Conservation (phyloP, 2,329 filamentous ascomycete species). For the Colletotrichum kahawae region DNA sequence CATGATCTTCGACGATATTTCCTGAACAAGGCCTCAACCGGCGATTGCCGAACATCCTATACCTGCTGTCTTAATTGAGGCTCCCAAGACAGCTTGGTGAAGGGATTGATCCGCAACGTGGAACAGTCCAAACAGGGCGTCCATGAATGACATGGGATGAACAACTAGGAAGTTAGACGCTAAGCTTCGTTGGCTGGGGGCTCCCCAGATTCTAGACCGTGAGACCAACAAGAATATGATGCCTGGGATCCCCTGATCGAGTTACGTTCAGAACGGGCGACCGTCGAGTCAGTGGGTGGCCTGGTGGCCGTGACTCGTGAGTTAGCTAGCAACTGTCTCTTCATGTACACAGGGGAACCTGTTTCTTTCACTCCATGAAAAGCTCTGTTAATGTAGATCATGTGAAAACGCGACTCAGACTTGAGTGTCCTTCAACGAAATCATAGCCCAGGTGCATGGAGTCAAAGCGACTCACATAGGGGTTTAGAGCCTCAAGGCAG, state of each 20-base stretch:
- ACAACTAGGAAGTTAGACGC: background rate
- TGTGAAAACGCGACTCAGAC: background rate
- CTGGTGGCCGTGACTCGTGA: background rate
- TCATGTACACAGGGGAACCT: background rate
- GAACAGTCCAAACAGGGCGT: background rate
- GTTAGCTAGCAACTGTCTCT: background rate
- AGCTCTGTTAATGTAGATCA: background rate
- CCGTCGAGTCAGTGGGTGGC: background rate
- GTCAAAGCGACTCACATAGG: background rate
- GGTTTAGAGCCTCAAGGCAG: background rate
- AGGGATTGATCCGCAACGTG: background rate
- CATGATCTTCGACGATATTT: background rate
- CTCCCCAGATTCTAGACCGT: background rate
- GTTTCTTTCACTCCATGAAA: background rate
- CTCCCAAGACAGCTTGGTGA: background rate
- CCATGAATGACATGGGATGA: background rate
- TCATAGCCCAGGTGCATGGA: background rate
- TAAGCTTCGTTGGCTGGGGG: background rate
- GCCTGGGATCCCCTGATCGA: background rate
- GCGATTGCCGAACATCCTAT: background rate
- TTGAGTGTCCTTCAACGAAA: background rate
- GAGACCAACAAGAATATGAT: background rate
- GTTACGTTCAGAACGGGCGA: background rate
- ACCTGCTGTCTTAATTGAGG: background rate
- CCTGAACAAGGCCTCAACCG: background rate